These are phyloP conservation scores for Leptographium radiaticola DNA, from an alignment of 2,329 filamentous ascomycete species.

Conservation along the genomic window DNA sequence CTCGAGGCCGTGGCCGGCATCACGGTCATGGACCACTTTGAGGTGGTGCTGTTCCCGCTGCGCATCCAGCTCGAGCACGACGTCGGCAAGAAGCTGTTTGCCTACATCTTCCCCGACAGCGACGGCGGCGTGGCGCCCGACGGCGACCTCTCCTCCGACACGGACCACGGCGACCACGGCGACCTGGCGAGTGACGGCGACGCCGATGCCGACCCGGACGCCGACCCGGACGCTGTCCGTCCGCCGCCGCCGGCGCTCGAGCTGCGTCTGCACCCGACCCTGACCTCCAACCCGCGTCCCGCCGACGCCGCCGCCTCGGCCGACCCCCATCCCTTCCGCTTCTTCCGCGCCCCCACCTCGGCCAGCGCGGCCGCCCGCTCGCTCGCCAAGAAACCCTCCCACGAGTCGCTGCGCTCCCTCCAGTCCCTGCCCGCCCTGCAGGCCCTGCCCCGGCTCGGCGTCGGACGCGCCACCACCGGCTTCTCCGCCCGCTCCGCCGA, in stretches of 20 bases:
- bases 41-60: slow-evolving; percentile 84
- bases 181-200: slow-evolving; percentile 10
- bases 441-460: slow-evolving; percentile 17
- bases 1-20: slow-evolving; percentile 96
- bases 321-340: slow-evolving; percentile 35
- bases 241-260: slow-evolving; percentile 55
- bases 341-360: slow-evolving; percentile 32
- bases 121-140: slow-evolving; percentile 18
- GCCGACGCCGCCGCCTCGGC: slow-evolving; percentile 19
- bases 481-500: slow-evolving; percentile 21
- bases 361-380: slow-evolving; percentile 23
- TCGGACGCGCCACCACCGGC: slow-evolving; percentile 34
- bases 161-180: slow-evolving; percentile 33
- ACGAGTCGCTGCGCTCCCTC: slow-evolving; percentile 35
- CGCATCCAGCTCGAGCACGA: slow-evolving; percentile 90
- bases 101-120: slow-evolving; percentile 91
- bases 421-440: not conserved
- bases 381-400: slow-evolving; percentile 38
- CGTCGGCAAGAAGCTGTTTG: slow-evolving; percentile 82
- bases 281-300: slow-evolving; percentile 39
- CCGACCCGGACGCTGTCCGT: slow-evolving; percentile 30
- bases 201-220: not conserved
- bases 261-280: slow-evolving; percentile 68
- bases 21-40: slow-evolving; percentile 92
- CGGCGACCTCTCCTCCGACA: slow-evolving; percentile 24